phyloP scores from a whole-genome alignment of 345 rosid genomes.

The Ceriops decandra region DNA sequence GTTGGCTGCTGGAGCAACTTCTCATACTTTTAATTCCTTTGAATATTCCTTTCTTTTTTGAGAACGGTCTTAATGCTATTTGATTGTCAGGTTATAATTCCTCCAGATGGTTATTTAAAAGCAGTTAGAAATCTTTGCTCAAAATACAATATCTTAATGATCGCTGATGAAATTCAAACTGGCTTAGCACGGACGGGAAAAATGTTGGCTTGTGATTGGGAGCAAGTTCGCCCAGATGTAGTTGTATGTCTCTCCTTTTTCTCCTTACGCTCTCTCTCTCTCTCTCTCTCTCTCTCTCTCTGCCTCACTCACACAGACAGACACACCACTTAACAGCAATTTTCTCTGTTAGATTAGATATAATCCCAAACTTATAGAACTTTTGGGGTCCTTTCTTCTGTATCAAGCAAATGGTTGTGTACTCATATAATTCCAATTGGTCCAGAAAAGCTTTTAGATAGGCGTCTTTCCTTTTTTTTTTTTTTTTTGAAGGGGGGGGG shows the following conservation, averaged over 20 bases:
- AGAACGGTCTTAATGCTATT: background rate
- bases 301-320: too few relatives aligned
- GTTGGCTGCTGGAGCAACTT: too few relatives aligned
- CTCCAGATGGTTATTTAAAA: constrained; percentile 77
- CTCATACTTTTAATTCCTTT: background rate
- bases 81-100: constrained; percentile 64
- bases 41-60: constrained; percentile 4
- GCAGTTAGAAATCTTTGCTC: constrained; percentile 83
- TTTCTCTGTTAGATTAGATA: too few relatives aligned
- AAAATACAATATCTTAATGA: constrained; percentile 75
- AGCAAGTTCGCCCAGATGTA: constrained; percentile 77
- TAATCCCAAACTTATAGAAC: too few relatives aligned
- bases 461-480: background rate
- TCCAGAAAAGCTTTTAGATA: constrained; percentile 1
- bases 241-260: constrained; percentile 49
- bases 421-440: background rate
- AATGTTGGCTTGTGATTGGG: constrained; percentile 97
- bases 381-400: background rate
- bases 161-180: constrained; percentile 95
- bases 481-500: too few relatives aligned
- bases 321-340: too few relatives aligned
- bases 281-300: background rate
- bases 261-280: background rate
- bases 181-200: constrained; percentile 86
- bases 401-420: background rate